Conservation (phyloP, 371 early-diverging fungal genomes). For the Mucor sp. region DNA sequence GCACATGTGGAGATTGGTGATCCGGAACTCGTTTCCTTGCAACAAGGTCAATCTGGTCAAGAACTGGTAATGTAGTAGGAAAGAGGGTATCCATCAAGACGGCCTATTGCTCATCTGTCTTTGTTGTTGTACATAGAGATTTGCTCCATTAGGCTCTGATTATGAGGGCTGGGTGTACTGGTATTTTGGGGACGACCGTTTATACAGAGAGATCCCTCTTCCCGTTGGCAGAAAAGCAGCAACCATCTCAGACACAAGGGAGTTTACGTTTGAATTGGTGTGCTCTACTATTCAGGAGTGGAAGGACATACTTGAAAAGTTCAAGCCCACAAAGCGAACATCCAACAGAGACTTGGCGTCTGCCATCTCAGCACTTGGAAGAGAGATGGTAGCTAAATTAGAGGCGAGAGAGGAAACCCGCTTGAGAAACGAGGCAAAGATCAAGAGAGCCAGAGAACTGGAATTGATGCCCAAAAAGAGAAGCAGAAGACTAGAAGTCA, state of each 20-base stretch:
- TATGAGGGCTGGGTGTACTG: slow-evolving; percentile 26
- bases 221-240: slow-evolving; percentile 9
- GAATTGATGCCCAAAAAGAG: slow-evolving; percentile 24
- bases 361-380: slow-evolving; percentile 7
- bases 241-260: not conserved
- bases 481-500: slow-evolving; percentile 30
- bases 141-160: slow-evolving; percentile 21
- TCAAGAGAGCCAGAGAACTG: slow-evolving; percentile 13
- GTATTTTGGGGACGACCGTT: slow-evolving; percentile 21
- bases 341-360: not conserved
- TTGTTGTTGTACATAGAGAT: slow-evolving; percentile 8
- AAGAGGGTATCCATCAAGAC: no score
- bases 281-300: slow-evolving; percentile 22
- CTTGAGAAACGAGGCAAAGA: slow-evolving; percentile 14
- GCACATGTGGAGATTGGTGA: slow-evolving; percentile 2
- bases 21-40: slow-evolving; percentile 2
- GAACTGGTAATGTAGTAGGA: slow-evolving; percentile 21
- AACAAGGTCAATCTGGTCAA: not conserved
- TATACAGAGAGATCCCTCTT: slow-evolving; percentile 28
- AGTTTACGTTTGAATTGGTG: slow-evolving; percentile 25
- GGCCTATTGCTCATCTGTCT: not conserved
- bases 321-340: not conserved
- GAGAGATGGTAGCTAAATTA: slow-evolving; percentile 3
- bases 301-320: slow-evolving; percentile 1
- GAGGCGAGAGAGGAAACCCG: slow-evolving; percentile 12